Evolutionary conservation across 768 basidiomycete species (phyloP).

Genomic region (Russula brevipes): DNA sequence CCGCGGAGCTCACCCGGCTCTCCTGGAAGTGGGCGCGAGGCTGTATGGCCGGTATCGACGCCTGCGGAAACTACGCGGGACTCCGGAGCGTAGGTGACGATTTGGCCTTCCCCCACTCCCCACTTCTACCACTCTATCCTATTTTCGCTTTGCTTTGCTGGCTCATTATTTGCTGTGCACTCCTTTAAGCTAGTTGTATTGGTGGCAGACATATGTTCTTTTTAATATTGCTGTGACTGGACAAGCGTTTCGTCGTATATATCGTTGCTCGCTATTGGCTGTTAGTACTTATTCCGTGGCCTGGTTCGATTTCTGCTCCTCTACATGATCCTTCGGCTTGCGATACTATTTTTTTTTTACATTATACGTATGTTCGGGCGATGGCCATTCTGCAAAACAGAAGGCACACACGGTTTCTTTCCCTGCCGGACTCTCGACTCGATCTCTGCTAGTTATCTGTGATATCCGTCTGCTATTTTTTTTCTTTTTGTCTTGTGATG

Average conservation of each 20-base stretch:
- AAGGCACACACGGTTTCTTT: slow-evolving; percentile 6
- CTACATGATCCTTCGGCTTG: slow-evolving; percentile 3
- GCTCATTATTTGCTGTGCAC: slow-evolving; percentile 21
- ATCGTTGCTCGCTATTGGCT: slow-evolving; percentile 18
- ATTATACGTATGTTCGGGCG: slow-evolving; percentile 26
- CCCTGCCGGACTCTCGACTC: not conserved
- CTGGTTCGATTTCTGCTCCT: slow-evolving; percentile 11
- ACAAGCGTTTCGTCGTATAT: slow-evolving; percentile 21
- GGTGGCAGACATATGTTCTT: slow-evolving; percentile 13
- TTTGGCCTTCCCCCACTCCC: not conserved
- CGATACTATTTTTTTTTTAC: slow-evolving; percentile 18
- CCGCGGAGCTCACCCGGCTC: slow-evolving; percentile 27
- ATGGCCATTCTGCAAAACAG: slow-evolving; percentile 19
- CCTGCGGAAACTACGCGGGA: slow-evolving; percentile 25
- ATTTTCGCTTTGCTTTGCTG: slow-evolving; percentile 17
- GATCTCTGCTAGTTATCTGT: slow-evolving; percentile 5
- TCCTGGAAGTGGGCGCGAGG: slow-evolving; percentile 26
- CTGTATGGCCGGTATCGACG: slow-evolving; percentile 33
- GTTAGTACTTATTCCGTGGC: slow-evolving; percentile 14
- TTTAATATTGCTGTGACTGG: slow-evolving; percentile 23
- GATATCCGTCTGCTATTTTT: not conserved
- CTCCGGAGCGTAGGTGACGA: slow-evolving; percentile 10
- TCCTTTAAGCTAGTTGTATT: slow-evolving; percentile 8
- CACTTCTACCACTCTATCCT: not conserved
- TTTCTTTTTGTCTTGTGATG: not conserved